Conservation (phyloP, 148 eudicot species). For the Agrostemma githago region DNA sequence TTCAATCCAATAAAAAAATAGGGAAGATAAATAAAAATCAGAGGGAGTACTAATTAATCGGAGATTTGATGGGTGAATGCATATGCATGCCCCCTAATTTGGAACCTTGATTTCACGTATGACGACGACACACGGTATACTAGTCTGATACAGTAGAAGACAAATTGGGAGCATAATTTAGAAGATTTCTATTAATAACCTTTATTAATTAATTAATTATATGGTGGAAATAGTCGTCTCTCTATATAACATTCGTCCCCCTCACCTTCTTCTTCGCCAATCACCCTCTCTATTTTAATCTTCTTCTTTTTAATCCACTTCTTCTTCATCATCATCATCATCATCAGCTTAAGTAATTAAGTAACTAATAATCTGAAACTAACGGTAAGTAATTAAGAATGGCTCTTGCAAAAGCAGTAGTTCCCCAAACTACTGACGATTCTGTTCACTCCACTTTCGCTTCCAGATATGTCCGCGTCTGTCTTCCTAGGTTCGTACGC, state of each 20-base stretch:
- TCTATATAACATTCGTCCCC: constrained; percentile 14
- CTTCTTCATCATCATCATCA: too few relatives aligned
- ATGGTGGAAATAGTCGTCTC: constrained; percentile 6
- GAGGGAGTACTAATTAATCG: too few relatives aligned
- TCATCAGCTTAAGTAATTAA: too few relatives aligned
- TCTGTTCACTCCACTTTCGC: constrained; percentile 20
- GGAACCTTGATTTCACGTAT: background rate
- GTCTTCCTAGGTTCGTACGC: constrained; percentile 23
- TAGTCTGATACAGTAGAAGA: background rate
- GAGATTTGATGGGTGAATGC: background rate
- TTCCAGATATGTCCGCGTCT: constrained; percentile 17
- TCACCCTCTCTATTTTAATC: constrained; percentile 7
- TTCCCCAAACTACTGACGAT: background rate
- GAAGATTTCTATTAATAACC: background rate
- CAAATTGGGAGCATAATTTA: background rate
- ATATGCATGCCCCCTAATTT: background rate
- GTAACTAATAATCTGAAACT: background rate
- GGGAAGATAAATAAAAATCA: too few relatives aligned
- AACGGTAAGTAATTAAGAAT: background rate
- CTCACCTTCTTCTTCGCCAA: constrained; percentile 13
- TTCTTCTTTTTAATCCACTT: background rate
- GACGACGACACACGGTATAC: background rate
- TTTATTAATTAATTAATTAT: background rate
- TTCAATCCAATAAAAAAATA: too few relatives aligned
- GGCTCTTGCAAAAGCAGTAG: constrained; percentile 9